phyloP scores from a whole-genome alignment of 345 rosid species.

The Adansonia digitata region DNA sequence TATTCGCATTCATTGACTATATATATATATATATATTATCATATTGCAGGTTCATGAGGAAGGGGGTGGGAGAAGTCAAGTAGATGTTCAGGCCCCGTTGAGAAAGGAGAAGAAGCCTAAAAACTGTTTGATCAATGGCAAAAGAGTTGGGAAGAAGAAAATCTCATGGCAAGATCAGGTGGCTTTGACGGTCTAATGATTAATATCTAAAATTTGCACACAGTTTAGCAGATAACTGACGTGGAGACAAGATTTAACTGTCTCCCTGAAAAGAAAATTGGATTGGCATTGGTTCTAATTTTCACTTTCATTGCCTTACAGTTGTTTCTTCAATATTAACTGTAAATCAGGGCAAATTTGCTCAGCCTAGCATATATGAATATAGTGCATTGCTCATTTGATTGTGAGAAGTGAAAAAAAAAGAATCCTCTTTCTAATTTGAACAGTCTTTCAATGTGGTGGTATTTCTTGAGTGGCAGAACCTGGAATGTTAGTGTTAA shows the following conservation, averaged over 20 bases:
- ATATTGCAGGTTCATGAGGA: constrained; percentile 17
- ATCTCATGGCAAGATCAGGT: constrained; percentile 40
- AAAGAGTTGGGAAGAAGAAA: constrained; percentile 29
- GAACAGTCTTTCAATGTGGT: background rate
- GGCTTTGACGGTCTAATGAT: constrained; percentile 13
- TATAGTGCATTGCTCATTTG: constrained; percentile 1
- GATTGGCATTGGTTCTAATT: constrained; percentile 3
- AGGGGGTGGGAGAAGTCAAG: background rate
- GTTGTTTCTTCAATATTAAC: background rate
- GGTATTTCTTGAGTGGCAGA: background rate
- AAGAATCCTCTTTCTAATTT: background rate
- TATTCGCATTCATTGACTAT: background rate
- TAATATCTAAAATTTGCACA: background rate
- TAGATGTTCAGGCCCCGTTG: constrained; percentile 3
- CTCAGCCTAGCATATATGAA: background rate
- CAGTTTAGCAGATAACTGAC: background rate
- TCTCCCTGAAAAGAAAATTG: background rate
- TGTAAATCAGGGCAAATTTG: constrained; percentile 14
- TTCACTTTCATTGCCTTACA: background rate
- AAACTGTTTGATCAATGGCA: constrained; percentile 7
- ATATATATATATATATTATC: no score
- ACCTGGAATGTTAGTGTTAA: background rate
- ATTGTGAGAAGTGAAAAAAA: background rate
- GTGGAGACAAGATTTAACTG: background rate
- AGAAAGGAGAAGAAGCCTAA: constrained; percentile 19